Conservation (phyloP, 2,329 filamentous ascomycete genomes). For the Aspergillus carbonarius region DNA sequence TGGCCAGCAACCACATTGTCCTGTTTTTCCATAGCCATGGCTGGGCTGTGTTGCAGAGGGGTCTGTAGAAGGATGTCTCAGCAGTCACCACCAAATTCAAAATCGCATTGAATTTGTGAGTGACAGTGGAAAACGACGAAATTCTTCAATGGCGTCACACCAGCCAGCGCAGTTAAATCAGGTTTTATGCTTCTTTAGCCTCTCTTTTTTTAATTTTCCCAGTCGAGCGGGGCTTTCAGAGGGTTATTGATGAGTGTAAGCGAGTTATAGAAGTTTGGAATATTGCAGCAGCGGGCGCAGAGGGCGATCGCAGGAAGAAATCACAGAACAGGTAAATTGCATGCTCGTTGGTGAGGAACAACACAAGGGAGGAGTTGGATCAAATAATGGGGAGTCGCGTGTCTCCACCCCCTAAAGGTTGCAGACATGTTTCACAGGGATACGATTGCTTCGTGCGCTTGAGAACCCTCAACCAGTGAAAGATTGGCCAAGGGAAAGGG, state of each 20-base stretch:
- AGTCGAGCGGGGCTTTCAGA: background rate
- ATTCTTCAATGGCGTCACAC: background rate
- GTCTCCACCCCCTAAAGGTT: conserved; percentile 18
- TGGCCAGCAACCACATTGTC: conserved; percentile 14
- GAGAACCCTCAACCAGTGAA: background rate
- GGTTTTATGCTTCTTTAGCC: conserved; percentile 1
- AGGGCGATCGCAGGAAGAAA: background rate
- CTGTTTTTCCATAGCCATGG: conserved; percentile 24
- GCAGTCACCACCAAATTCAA: background rate
- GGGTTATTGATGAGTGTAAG: background rate
- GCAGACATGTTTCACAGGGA: conserved; percentile 24
- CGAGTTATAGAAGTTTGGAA: background rate
- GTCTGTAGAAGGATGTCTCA: background rate
- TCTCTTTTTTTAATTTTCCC: conserved; percentile 1
- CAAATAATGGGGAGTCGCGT: conserved; percentile 9
- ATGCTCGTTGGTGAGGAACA: background rate
- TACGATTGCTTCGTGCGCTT: conserved; percentile 15
- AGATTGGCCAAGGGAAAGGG: conserved; percentile 4
- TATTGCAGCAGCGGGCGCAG: background rate
- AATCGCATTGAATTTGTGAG: background rate
- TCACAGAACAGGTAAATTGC: background rate
- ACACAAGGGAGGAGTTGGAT: conserved; percentile 7
- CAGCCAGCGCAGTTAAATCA: background rate
- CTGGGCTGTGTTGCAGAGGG: background rate
- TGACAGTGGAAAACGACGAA: background rate